Base-by-base conservation (phyloP, 1,284 basidiomycete species). In the Ganoderma meredithae region DNA sequence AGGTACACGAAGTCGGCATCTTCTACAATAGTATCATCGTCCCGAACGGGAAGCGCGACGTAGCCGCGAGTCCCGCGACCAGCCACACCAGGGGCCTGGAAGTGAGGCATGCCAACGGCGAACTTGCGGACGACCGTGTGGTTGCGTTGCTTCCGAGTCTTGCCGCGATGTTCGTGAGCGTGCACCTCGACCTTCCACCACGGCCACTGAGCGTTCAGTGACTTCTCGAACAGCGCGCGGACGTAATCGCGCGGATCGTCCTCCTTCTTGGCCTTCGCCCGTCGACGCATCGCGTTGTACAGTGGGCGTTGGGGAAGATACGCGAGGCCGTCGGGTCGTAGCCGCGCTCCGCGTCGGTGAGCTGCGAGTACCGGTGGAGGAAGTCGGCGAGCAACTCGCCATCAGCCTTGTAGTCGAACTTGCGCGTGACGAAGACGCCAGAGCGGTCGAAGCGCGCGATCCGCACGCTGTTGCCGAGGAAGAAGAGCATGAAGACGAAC, bases 381-480 rank as follows among this genome's bases (percentile, higher is more conserved):
- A 73, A 69, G 25, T 69, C 61, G 31, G 49, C 49, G 13, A 75
- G 65, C 7, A 64, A 8, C 1, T 47, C 31, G 3, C 69, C 68
- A 9, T 69, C 15, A 15, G 64, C 25, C 25, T 53, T 56, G 59
- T 69, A 70, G 60, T 72, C 33, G 67, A 75, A 71, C 12, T 36
- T 49, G 33, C 64, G 55, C 3, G 68, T 61, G 36, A 70, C 65
- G 33, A 72, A 68, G 27, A 66, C 64, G 2, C 71, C 72, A 19
- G 70, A 67, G n/a, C 65, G 66, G 61, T 75, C 74, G 69, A 70
- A 72, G 39, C 64, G 71, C 3, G 74, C 19, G 36, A 74, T 41
- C 5, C 74, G 69, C n/a, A 70, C 72, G 41, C 33, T 33, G 31
- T 63, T 19, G 8, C 62, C 63, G 39, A 62, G 66, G 43, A 75